Evolutionary conservation across 2,329 filamentous ascomycete genomes (phyloP).

Genomic region (Aotearoamyces nothofagi): DNA sequence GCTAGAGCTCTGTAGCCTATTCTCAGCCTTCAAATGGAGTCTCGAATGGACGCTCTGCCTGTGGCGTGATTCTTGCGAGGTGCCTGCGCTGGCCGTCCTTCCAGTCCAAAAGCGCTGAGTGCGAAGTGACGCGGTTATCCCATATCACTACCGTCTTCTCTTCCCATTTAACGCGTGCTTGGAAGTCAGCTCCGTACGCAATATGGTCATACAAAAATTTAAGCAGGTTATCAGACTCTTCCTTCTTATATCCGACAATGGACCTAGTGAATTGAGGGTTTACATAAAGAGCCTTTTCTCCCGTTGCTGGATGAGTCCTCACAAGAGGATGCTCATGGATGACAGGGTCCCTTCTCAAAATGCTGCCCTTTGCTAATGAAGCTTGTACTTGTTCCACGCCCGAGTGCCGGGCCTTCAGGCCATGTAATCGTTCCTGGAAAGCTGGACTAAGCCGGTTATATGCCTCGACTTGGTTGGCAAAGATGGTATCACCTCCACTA

Average conservation of each 20-base stretch:
- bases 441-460: constrained; percentile 67
- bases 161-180: constrained; percentile 63
- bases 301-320: constrained; percentile 66
- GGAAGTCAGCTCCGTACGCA: constrained; percentile 56
- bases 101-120: constrained; percentile 74
- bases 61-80: constrained; percentile 67
- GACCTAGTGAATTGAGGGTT: constrained; percentile 75
- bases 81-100: constrained; percentile 63
- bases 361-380: constrained; percentile 48
- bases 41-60: constrained; percentile 65
- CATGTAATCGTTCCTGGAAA: constrained; percentile 69
- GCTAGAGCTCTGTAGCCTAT: too few species aligned
- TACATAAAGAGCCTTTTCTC: constrained; percentile 71
- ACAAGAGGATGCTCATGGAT: constrained; percentile 63
- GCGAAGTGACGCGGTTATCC: constrained; percentile 71
- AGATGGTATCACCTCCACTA: constrained; percentile 74
- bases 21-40: too few species aligned
- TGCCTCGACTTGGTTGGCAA: constrained; percentile 64
- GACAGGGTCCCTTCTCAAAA: constrained; percentile 63
- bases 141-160: constrained; percentile 71
- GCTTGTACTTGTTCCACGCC: constrained; percentile 66
- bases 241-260: constrained; percentile 73
- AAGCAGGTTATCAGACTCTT: constrained; percentile 65
- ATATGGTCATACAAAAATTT: constrained; percentile 70
- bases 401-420: constrained; percentile 67